These are phyloP conservation scores for Acanthamoeba castellanii DNA, from an alignment of 208 protist genomes.

Conservation along the genomic window DNA sequence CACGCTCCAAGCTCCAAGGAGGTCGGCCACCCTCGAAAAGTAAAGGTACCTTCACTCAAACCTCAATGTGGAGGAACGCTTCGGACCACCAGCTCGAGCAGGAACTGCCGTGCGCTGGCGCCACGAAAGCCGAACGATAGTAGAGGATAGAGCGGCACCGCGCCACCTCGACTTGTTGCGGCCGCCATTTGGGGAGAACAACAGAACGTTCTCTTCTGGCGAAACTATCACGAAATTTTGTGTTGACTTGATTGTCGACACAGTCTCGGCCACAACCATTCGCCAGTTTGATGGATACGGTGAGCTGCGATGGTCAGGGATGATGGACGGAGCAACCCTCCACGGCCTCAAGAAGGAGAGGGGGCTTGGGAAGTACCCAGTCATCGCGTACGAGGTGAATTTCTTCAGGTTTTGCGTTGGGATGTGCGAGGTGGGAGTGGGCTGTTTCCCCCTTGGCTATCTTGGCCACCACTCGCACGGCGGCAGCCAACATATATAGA, in stretches of 20 bases:
- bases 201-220: neutral
- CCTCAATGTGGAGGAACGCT: no score
- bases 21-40: no score
- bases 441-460: neutral
- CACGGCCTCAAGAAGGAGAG: neutral
- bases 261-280: neutral
- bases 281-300: neutral
- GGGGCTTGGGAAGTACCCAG: neutral
- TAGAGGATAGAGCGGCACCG: no score
- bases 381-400: neutral
- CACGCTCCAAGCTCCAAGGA: no score
- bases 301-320: no score
- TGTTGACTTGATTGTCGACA: neutral
- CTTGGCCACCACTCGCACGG: neutral
- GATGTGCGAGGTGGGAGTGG: slow-evolving; percentile 10
- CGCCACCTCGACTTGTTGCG: no score
- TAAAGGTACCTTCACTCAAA: no score
- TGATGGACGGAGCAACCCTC: no score
- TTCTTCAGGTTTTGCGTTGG: slow-evolving; percentile 10
- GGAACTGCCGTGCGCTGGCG: no score
- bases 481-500: neutral
- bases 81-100: no score
- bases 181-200: no score
- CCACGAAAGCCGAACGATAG: no score
- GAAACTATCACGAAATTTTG: neutral